Base-by-base conservation (phyloP, 163 green algal genomes). In the Scenedesmus sp. region DNA sequence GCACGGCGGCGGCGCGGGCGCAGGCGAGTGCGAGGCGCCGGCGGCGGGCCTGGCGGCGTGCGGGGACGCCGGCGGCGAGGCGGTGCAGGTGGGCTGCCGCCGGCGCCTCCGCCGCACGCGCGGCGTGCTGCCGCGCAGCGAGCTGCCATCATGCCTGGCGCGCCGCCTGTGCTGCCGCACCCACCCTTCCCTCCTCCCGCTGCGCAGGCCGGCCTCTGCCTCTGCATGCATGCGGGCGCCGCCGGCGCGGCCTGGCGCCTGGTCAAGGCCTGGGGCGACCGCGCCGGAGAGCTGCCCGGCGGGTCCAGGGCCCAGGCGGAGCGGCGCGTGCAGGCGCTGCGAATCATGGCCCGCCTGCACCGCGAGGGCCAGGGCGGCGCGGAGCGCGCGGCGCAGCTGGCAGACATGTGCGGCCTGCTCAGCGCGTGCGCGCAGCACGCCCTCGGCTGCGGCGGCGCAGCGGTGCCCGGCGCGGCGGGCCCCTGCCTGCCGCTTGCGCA, bases 151-250 rank as follows among this genome's bases (percentile, higher is more conserved):
- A n/a, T n/a, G n/a, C n/a, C n/a, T n/a, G n/a, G n/a, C n/a, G n/a
- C n/a, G n/a, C n/a, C n/a, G n/a, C n/a, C n/a, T n/a, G n/a, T 44
- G 56, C 10, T 44, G 33, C 60, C 48, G 60, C 33, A n/a, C 20
- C 33, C 56, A 42, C 20, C n/a, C n/a, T n/a, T n/a, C 47, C 47
- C 17, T 56, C 15, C 15, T 56, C 15, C 15, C 50, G 31, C 18
- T 39, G 4, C 44, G 34, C 51, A 76, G 67, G 67, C 33, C 13
- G 67, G 50, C 13, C 64, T 76, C n/a, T 24, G 14, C 34, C n/a
- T 76, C 11, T 76, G 67, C 67, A 65, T 76, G 51, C 67, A 76
- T 54, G 50, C 50, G 36, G 34, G 67, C 20, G 18, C 64, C 48
- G 39, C 22, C 13, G 2, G 0, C 15, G 67, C 67, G 28, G 67